Conservation (phyloP, 2,329 filamentous ascomycete genomes). For the Penicillium sp. region DNA sequence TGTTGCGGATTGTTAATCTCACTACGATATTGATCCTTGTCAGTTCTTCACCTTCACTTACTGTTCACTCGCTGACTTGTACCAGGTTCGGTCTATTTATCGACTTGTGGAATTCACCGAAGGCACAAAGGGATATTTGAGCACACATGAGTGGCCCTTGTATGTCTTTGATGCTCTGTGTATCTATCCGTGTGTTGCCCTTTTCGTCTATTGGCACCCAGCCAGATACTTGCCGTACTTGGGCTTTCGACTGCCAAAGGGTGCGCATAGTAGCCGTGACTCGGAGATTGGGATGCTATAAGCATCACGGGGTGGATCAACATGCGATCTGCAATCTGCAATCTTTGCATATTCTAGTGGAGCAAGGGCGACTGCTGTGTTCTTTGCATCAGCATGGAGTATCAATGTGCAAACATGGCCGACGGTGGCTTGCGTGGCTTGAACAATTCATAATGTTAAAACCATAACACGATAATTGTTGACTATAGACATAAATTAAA, state of each 20-base stretch:
- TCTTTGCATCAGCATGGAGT: background rate
- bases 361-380: background rate
- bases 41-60: background rate
- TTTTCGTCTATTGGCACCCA: slow-evolving; percentile 38
- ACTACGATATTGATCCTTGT: slow-evolving; percentile 35
- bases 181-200: slow-evolving; percentile 36
- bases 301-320: background rate
- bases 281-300: background rate
- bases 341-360: background rate
- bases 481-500: background rate
- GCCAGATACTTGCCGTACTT: slow-evolving; percentile 36
- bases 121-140: slow-evolving; percentile 44
- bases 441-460: background rate
- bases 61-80: slow-evolving; percentile 7
- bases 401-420: background rate
- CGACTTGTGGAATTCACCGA: slow-evolving; percentile 52
- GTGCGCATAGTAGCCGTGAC: slow-evolving; percentile 12
- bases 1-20: slow-evolving; percentile 35
- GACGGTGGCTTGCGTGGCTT: background rate
- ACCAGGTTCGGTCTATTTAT: slow-evolving; percentile 45
- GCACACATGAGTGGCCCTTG: slow-evolving; percentile 44
- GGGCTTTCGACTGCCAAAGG: slow-evolving; percentile 35
- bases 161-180: slow-evolving; percentile 48
- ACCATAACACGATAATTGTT: background rate
- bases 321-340: background rate